These are phyloP conservation scores for Penicillium sp. DNA, from an alignment of 2,329 filamentous ascomycete species.

Conservation along the genomic window DNA sequence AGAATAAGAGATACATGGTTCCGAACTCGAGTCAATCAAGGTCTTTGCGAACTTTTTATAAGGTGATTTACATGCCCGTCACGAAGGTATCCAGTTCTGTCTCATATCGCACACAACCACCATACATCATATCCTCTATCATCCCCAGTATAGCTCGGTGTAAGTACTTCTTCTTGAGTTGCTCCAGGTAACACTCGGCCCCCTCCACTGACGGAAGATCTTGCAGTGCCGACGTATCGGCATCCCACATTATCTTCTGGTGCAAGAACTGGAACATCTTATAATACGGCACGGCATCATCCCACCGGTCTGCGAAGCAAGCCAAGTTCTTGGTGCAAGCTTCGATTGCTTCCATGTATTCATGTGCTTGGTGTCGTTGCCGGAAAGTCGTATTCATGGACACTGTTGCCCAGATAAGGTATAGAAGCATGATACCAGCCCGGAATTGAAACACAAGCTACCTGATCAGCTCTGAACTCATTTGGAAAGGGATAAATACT, in stretches of 20 bases:
- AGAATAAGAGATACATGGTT: neutral
- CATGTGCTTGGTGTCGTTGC: slow-evolving; percentile 3
- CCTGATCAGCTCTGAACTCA: neutral
- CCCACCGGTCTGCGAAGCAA: slow-evolving; percentile 25
- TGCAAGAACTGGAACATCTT: slow-evolving; percentile 23
- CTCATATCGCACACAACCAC: slow-evolving; percentile 8
- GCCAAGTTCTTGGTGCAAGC: slow-evolving; percentile 21
- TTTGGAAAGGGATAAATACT: neutral
- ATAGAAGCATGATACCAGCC: slow-evolving; percentile 27
- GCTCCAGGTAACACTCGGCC: slow-evolving; percentile 17
- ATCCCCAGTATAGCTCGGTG: slow-evolving; percentile 26
- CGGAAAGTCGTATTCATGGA: slow-evolving; percentile 5
- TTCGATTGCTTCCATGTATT: slow-evolving; percentile 20
- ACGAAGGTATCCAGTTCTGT: slow-evolving; percentile 6
- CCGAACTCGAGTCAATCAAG: neutral
- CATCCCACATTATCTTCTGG: slow-evolving; percentile 9
- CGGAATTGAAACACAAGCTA: slow-evolving; percentile 31
- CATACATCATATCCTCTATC: slow-evolving; percentile 30
- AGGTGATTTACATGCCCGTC: slow-evolving; percentile 2
- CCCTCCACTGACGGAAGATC: slow-evolving; percentile 7
- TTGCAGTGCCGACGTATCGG: neutral
- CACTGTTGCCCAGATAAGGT: slow-evolving; percentile 23
- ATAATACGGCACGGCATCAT: slow-evolving; percentile 23
- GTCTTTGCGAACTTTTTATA: too few species aligned
- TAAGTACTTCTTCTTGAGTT: slow-evolving; percentile 24